Evolutionary conservation across 176 grass and related monocot genomes (phyloP).

Genomic region (Paspalum notatum): DNA sequence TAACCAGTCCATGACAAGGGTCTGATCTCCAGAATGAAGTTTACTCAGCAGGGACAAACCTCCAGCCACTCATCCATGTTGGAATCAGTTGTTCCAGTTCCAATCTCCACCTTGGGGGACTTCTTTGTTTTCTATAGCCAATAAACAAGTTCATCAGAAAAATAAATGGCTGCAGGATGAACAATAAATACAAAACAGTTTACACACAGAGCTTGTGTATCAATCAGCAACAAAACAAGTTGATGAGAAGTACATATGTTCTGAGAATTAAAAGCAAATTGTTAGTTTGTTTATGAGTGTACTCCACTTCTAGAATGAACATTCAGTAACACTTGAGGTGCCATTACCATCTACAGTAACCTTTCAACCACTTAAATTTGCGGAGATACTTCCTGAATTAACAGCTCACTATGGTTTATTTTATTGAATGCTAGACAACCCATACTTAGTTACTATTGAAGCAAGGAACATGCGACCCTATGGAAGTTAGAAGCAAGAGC

Average conservation of each 20-base stretch:
- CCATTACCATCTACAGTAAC: neutral
- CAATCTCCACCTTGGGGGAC: slow-evolving; percentile 81
- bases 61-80: slow-evolving; percentile 96
- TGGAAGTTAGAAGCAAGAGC: neutral
- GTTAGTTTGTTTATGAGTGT: too few relatives aligned
- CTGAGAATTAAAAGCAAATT: neutral
- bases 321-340: too few relatives aligned
- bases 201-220: too few relatives aligned
- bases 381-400: neutral
- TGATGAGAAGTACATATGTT: neutral
- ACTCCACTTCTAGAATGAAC: too few relatives aligned
- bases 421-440: neutral
- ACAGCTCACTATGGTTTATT: neutral
- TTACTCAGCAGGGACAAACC: slow-evolving; percentile 40
- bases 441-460: neutral
- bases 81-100: slow-evolving; percentile 77
- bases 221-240: neutral
- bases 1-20: neutral
- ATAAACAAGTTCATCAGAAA: neutral
- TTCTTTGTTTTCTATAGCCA: slow-evolving; percentile 85
- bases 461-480: neutral
- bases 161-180: neutral
- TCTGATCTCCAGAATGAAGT: neutral
- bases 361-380: neutral
- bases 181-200: neutral